phyloP scores from a whole-genome alignment of 768 basidiomycete genomes.

The Russula sp. region DNA sequence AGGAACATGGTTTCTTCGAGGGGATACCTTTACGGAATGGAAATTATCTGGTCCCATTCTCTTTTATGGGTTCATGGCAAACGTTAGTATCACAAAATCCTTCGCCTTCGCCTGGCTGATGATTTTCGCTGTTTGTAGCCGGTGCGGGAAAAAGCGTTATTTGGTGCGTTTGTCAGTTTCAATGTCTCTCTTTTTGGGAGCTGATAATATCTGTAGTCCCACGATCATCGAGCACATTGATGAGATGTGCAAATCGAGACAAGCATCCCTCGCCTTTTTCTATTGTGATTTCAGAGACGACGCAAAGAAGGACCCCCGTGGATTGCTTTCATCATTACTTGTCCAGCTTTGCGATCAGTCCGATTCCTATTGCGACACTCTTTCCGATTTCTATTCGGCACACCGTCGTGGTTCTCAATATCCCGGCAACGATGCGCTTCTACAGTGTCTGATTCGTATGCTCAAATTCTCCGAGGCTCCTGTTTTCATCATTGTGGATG shows the following conservation, averaged over 20 bases:
- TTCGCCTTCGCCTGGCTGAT: background rate
- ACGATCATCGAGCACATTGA: background rate
- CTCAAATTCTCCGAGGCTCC: background rate
- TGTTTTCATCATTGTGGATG: too few species aligned
- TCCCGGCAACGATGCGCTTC: background rate
- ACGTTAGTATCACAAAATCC: background rate
- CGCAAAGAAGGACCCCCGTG: background rate
- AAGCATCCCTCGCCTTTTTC: background rate
- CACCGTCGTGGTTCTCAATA: background rate
- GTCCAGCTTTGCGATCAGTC: background rate
- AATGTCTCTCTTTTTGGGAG: background rate
- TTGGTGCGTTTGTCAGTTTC: background rate
- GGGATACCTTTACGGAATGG: too few species aligned
- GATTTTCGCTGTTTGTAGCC: background rate
- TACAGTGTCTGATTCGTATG: background rate
- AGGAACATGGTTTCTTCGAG: background rate
- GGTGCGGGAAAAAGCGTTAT: background rate
- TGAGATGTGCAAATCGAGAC: background rate
- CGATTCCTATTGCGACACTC: background rate
- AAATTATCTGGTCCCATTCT: too few species aligned
- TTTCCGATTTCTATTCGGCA: background rate
- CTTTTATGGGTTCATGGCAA: too few species aligned
- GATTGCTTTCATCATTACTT: background rate
- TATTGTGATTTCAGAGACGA: background rate
- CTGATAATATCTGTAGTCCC: background rate